phyloP scores from a whole-genome alignment of 225 moss, liverwort and hornwort species.

The Bryum argenteum region DNA sequence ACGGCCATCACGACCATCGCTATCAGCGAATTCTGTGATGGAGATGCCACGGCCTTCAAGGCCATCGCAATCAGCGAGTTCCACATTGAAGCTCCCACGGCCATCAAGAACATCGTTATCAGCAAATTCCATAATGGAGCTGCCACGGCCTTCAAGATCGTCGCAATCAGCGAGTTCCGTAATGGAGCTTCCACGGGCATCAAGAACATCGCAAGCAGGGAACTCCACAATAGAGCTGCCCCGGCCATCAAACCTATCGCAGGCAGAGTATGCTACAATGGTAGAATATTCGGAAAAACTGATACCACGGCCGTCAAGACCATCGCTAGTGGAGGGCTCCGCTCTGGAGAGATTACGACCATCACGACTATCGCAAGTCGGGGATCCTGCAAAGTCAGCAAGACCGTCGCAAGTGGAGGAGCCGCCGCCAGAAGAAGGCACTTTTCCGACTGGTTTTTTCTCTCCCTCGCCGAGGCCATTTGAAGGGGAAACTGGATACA shows the following conservation, averaged over 20 bases:
- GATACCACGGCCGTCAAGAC: not conserved
- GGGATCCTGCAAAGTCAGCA: not conserved
- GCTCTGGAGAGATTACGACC: not conserved
- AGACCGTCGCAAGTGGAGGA: too few relatives aligned
- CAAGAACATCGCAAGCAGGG: not conserved
- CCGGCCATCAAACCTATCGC: not conserved
- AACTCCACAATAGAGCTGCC: conserved; percentile 2
- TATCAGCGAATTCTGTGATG: too few relatives aligned
- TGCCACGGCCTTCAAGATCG: not conserved
- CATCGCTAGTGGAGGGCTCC: not conserved
- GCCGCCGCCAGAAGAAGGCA: too few relatives aligned
- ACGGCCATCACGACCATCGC: too few relatives aligned
- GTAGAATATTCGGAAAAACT: too few relatives aligned
- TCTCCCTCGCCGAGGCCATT: too few relatives aligned
- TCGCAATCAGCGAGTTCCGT: not conserved
- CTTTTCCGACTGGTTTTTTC: too few relatives aligned
- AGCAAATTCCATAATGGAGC: not conserved
- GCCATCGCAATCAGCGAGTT: not conserved
- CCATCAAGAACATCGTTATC: not conserved
- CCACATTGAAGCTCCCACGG: conserved; percentile 4
- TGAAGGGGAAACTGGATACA: not conserved
- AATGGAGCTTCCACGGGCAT: conserved; percentile 6
- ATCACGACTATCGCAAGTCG: not conserved
- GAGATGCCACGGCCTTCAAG: too few relatives aligned
- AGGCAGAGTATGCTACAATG: too few relatives aligned